Evolutionary conservation across 257 asterid genomes (phyloP), one percentile per base, ranked within the genome.

Genomic region (Salvia hispanica): DNA sequence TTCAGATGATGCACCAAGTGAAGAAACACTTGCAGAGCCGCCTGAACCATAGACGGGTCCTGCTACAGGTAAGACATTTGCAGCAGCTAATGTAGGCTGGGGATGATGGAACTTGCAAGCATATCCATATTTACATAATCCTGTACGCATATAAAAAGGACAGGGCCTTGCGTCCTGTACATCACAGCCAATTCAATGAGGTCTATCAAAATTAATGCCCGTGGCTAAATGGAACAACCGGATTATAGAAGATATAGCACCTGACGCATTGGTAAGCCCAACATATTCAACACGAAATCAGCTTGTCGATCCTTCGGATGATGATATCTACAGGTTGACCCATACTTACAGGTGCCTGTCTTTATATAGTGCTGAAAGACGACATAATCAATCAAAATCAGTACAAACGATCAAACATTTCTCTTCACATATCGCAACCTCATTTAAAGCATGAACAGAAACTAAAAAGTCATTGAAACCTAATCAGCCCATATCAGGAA

Each of bases 261-360:
- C 95, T 85, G 81, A 39, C 95, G 92, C 85, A 88, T 81, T 44
- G 95, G 95, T 15, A 88, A 79, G 71, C 95, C 95, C 74, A 82
- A 59, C 15, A 72, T 55, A 69, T 88, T 88, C 78, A 82, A 62
- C 47, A 69, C 15, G 58, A 72, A 76, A 62, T 69, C 88, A n/a
- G 67, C 62, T 58, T 34, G 81, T 79, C 81, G 77, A 43, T 83
- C 79, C 80, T 77, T 85, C 6, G 95, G 95, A 62, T 88, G 95
- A 78, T 88, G 85, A 71, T 83, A 88, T 80, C 77, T 85, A 77
- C 95, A 88, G 8, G 85, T 68, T 7, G 83, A 72, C 44, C 95
- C 95, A 62, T 78, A 88, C 72, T 83, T 88, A 81, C 95, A 88
- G 14, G 84, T 80, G 57, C 95, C 95, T 53, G 92, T 88, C 88